phyloP scores from a whole-genome alignment of 352 stramenopile species.

The Globisporangium lucens region DNA sequence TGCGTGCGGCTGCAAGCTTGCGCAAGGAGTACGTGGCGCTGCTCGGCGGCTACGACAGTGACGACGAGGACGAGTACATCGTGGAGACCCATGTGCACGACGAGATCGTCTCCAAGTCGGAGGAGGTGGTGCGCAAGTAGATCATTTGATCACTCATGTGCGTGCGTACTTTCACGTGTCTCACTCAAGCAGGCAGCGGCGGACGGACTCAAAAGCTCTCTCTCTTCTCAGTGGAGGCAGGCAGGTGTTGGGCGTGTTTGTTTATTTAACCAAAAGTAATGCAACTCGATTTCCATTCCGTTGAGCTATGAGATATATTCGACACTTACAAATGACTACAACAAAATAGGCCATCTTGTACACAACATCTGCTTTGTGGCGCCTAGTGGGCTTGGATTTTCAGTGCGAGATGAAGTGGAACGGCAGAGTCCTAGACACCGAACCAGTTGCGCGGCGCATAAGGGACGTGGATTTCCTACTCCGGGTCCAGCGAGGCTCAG shows the following conservation, averaged over 20 bases:
- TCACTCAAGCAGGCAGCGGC: not conserved
- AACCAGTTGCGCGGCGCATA: not conserved
- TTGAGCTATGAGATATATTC: not conserved
- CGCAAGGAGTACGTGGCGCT: conserved; percentile 69
- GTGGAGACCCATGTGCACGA: conserved; percentile 74
- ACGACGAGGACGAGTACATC: conserved; percentile 84
- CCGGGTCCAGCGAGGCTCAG: not conserved
- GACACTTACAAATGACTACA: not conserved
- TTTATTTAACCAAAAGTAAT: conserved; percentile 15
- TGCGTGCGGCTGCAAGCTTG: conserved; percentile 20
- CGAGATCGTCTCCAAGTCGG: conserved; percentile 60
- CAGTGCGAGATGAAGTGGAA: not conserved
- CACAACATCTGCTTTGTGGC: not conserved
- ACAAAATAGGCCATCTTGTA: not conserved
- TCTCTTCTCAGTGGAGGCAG: not conserved
- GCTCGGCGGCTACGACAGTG: conserved; percentile 75
- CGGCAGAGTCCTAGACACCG: not conserved
- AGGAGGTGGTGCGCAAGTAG: conserved; percentile 76
- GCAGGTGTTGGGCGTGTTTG: conserved; percentile 4
- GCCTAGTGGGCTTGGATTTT: not conserved
- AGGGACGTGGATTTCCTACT: not conserved
- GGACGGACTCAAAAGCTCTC: not conserved
- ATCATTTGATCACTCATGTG: not conserved
- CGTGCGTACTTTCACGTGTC: not conserved
- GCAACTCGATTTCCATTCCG: conserved; percentile 11